phyloP scores from a whole-genome alignment of 2,329 filamentous ascomycete genomes.

The Leptographium procerum region DNA sequence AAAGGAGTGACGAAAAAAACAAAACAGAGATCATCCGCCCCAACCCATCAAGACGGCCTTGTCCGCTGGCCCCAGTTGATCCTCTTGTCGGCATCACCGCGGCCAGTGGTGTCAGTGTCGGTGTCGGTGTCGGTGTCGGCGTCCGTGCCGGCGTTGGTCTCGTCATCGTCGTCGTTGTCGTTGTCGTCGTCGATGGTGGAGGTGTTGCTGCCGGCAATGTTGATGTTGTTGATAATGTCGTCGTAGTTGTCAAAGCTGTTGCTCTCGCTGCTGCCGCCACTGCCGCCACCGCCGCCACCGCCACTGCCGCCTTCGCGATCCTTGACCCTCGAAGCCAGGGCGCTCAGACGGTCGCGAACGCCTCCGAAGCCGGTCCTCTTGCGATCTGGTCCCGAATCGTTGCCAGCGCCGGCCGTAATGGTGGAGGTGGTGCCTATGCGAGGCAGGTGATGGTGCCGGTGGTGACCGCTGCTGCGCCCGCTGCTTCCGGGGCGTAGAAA shows the following conservation, averaged over 20 bases:
- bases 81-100: neutral
- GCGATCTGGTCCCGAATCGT: neutral
- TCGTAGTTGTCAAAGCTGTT: neutral
- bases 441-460: neutral
- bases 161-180: neutral
- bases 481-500: constrained; percentile 1
- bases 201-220: neutral
- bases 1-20: neutral
- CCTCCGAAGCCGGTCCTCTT: constrained; percentile 7
- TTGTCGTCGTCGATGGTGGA: neutral
- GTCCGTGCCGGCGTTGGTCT: neutral
- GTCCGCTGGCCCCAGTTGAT: neutral
- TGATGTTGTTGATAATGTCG: neutral
- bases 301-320: constrained; percentile 6
- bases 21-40: neutral
- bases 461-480: too few species aligned
- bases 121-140: neutral
- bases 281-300: neutral
- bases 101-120: neutral
- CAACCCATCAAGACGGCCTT: neutral
- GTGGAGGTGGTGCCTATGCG: neutral
- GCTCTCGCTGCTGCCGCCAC: neutral
- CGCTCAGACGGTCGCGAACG: constrained; percentile 15
- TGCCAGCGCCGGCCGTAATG: neutral
- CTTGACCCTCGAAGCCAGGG: constrained; percentile 16